These are phyloP conservation scores for Trematosphaeria pertusa DNA, from an alignment of 2,329 filamentous ascomycete genomes.

Conservation along the genomic window DNA sequence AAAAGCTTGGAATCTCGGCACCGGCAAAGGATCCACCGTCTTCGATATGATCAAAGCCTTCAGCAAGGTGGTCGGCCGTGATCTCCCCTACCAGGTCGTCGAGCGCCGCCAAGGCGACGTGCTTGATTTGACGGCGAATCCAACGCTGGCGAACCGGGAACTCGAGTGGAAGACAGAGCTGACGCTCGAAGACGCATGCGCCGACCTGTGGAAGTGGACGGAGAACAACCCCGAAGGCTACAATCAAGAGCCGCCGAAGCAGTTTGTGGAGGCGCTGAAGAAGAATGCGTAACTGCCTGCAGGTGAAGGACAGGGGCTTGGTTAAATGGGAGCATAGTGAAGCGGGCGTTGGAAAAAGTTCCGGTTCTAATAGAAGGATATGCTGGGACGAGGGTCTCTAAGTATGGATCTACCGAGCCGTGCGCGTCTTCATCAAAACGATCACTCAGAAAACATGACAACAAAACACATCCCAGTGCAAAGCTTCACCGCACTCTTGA, in stretches of 20 bases:
- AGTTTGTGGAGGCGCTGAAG: slow-evolving; percentile 69
- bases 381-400: too few species aligned
- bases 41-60: slow-evolving; percentile 98
- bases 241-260: slow-evolving; percentile 85
- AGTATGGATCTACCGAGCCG: too few species aligned
- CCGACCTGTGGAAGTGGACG: slow-evolving; percentile 96
- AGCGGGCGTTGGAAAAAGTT: not conserved
- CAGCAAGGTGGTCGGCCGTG: slow-evolving; percentile 81
- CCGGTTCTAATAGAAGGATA: not conserved
- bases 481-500: too few species aligned
- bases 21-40: slow-evolving; percentile 92
- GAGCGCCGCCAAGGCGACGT: slow-evolving; percentile 87
- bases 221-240: slow-evolving; percentile 96
- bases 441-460: too few species aligned
- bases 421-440: too few species aligned
- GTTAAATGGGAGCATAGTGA: not conserved
- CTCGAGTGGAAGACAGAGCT: slow-evolving; percentile 90
- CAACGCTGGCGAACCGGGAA: slow-evolving; percentile 84
- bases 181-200: slow-evolving; percentile 90
- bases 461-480: too few species aligned
- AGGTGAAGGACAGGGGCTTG: not conserved
- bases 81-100: slow-evolving; percentile 86
- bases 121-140: slow-evolving; percentile 91
- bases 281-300: slow-evolving; percentile 29
- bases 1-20: slow-evolving; percentile 95